Conservation (phyloP, 306 rosid genomes). For the Coriaria nepalensis region DNA sequence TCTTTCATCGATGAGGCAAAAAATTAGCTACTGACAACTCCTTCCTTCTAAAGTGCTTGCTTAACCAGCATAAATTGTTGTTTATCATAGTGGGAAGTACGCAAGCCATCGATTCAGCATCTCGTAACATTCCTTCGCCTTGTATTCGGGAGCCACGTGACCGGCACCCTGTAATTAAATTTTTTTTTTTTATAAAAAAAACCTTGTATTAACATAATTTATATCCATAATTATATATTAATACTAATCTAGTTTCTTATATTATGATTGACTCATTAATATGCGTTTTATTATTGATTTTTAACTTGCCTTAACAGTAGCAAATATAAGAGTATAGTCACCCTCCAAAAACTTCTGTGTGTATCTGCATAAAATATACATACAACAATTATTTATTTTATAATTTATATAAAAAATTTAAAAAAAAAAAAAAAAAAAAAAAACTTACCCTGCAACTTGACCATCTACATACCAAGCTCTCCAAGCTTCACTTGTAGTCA, state of each 20-base stretch:
- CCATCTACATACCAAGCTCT: slow-evolving; percentile 20
- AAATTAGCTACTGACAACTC: too few species aligned
- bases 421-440: neutral
- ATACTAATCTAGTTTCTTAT: neutral
- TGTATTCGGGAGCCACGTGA: slow-evolving; percentile 20
- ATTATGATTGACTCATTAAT: neutral
- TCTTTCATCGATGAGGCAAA: too few species aligned
- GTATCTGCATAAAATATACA: slow-evolving; percentile 11
- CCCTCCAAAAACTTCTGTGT: slow-evolving; percentile 7
- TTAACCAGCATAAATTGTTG: neutral
- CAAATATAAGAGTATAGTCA: slow-evolving; percentile 8
- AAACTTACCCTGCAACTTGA: slow-evolving; percentile 23
- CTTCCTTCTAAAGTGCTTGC: neutral
- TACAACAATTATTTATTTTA: neutral
- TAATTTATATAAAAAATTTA: too few species aligned
- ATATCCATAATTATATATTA: too few species aligned
- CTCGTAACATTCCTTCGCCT: slow-evolving; percentile 16
- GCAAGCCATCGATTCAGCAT: slow-evolving; percentile 19
- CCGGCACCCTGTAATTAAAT: slow-evolving; percentile 15
- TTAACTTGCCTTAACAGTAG: slow-evolving; percentile 15
- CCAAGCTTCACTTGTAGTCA: slow-evolving; percentile 12
- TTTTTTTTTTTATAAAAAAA: too few species aligned
- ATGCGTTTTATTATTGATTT: too few species aligned
- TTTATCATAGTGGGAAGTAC: slow-evolving; percentile 6
- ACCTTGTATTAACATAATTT: neutral